Conservation (phyloP, 257 asterid species). For the Lycium ferocissimum region DNA sequence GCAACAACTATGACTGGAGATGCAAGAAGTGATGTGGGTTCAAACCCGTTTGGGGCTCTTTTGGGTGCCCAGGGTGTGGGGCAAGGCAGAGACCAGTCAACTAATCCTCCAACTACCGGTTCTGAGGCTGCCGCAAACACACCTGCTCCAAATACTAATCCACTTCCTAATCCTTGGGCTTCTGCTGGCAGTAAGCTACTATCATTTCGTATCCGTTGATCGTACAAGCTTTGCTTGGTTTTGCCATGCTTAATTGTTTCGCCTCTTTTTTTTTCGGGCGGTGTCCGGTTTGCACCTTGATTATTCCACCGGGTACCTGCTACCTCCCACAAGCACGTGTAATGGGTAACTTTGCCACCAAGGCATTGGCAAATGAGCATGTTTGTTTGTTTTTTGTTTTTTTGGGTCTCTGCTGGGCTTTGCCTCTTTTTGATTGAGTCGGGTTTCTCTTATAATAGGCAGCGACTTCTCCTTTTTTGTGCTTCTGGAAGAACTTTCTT, state of each 20-base stretch:
- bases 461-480: background rate
- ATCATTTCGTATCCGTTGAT: background rate
- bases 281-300: background rate
- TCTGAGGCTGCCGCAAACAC: slow-evolving; percentile 44
- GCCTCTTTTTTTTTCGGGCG: background rate
- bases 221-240: background rate
- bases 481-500: background rate
- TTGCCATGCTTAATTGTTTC: background rate
- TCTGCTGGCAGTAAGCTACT: slow-evolving; percentile 51
- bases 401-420: background rate
- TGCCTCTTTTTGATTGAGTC: slow-evolving; percentile 8
- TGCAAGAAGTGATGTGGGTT: slow-evolving; percentile 44
- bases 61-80: slow-evolving; percentile 52
- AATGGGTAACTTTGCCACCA: background rate
- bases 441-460: background rate
- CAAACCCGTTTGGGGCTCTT: slow-evolving; percentile 64
- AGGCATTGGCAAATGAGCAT: background rate
- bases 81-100: slow-evolving; percentile 38
- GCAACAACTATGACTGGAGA: slow-evolving; percentile 64
- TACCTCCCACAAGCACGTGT: background rate
- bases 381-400: too few relatives aligned
- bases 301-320: background rate
- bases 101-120: slow-evolving; percentile 44
- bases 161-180: slow-evolving; percentile 76
- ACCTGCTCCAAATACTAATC: slow-evolving; percentile 63